Evolutionary conservation across 202 grass and related monocot genomes (phyloP), one percentile per base, ranked within the genome.

Genomic region (Elaeis oleifera): DNA sequence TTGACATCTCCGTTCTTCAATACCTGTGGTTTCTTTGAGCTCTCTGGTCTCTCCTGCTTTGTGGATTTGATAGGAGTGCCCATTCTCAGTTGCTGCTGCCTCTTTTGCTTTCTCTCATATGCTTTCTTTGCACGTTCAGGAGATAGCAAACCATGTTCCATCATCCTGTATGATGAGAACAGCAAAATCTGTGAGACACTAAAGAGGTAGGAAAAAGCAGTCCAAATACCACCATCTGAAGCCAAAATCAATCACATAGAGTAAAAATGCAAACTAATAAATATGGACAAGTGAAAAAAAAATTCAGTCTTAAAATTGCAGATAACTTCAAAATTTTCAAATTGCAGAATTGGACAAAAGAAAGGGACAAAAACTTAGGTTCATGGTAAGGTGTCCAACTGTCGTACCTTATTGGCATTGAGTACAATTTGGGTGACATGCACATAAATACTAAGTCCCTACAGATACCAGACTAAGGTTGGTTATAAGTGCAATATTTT

Each of bases 41-140:
- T 86, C 76, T 80, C 87, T n/a, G 78, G 73, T 74, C 39, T 95
- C 18, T 80, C 78, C 49, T 76, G 84, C 58, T 44, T 85, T 27
- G 16, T 59, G 31, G 79, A 20, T 65, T 83, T 97, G 27, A 81
- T 59, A 0, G 79, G 92, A 6, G 48, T 85, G 49, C 81, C 84
- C 49, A 52, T 72, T 74, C 69, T 62, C 58, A 83, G 62, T 68
- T 92, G 88, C 54, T 83, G 79, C 65, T 76, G 82, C 54, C 78
- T 76, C 55, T 74, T 97, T 36, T 81, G 82, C 61, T 89, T 97
- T 62, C 62, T 89, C 28, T 96, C 92, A 16, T 77, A 92, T 65
- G 92, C 77, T 76, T 97, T 92, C 73, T 76, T 97, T 27, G 92
- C 82, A 68, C 71, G 91, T 69, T 97, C 92, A 0, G 79, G 76